Evolutionary conservation across 495 filamentous ascomycete genomes (phyloP).

Genomic region (Choiromyces venosus): DNA sequence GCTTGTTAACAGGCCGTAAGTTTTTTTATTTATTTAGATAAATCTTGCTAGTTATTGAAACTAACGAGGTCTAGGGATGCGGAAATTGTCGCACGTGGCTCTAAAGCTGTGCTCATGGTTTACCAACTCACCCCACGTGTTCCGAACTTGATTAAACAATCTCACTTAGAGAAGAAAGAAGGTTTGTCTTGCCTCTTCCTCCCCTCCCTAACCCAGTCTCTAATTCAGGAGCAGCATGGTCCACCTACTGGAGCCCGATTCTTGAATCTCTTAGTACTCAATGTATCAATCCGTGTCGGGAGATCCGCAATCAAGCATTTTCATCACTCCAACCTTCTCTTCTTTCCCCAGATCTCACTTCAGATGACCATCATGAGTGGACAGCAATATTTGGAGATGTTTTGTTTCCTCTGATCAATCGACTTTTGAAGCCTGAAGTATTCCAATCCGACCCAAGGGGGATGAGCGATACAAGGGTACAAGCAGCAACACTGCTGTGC

Average conservation of each 20-base stretch:
- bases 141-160: slow-evolving; percentile 80
- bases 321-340: slow-evolving; percentile 81
- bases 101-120: slow-evolving; percentile 73
- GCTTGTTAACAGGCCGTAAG: slow-evolving; percentile 30
- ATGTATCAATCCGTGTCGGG: slow-evolving; percentile 90
- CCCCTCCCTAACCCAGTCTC: neutral
- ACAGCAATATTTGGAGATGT: slow-evolving; percentile 90
- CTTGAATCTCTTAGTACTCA: slow-evolving; percentile 81
- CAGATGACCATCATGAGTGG: slow-evolving; percentile 80
- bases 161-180: slow-evolving; percentile 82
- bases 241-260: slow-evolving; percentile 95
- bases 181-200: slow-evolving; percentile 48
- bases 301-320: slow-evolving; percentile 83
- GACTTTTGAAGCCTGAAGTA: slow-evolving; percentile 88
- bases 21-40: neutral
- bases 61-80: slow-evolving; percentile 51
- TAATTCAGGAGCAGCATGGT: slow-evolving; percentile 64
- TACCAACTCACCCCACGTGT: slow-evolving; percentile 73
- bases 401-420: slow-evolving; percentile 85
- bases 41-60: neutral
- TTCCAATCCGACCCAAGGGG: slow-evolving; percentile 86
- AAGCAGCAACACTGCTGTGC: slow-evolving; percentile 83
- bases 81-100: slow-evolving; percentile 67
- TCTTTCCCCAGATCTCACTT: slow-evolving; percentile 70
- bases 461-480: slow-evolving; percentile 92